Percentiles rank a stretch among this genome's conserved stretches.
Evolutionary conservation across 805 yeast species (phyloP).

Genomic region (Cyberlindnera petersonii): DNA sequence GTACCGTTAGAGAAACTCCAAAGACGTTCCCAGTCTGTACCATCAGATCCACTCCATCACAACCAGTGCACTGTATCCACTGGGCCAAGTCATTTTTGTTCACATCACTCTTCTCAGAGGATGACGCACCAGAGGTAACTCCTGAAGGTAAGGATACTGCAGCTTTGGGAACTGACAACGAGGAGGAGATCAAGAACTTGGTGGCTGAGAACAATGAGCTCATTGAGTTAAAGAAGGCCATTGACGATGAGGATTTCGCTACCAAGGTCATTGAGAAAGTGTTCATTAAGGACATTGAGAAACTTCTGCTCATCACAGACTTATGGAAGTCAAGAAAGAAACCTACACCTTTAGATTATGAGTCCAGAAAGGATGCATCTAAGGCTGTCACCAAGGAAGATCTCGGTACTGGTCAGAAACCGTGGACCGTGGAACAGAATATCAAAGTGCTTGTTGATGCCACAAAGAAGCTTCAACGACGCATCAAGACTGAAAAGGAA

Average conservation of each 20-base stretch:
- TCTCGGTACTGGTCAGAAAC: constrained; percentile 33
- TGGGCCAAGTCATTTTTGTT: constrained; percentile 96
- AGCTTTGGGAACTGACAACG: constrained; percentile 58
- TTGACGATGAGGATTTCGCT: constrained; percentile 32
- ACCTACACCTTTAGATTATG: constrained; percentile 59
- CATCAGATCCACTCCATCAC: constrained; percentile 93
- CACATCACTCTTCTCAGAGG: constrained; percentile 68
- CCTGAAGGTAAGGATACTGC: constrained; percentile 33
- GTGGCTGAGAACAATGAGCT: constrained; percentile 67
- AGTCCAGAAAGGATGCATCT: constrained; percentile 17
- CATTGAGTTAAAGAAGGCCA: constrained; percentile 41
- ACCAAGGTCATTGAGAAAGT: constrained; percentile 52
- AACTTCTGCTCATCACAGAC: constrained; percentile 64
- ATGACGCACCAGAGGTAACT: constrained; percentile 29
- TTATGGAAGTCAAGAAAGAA: constrained; percentile 71
- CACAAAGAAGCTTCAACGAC: constrained; percentile 43
- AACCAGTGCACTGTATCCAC: constrained; percentile 92
- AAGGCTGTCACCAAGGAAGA: constrained; percentile 18
- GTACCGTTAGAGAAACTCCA: constrained; percentile 82
- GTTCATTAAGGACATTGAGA: constrained; percentile 72
- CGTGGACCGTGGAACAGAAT: constrained; percentile 65
- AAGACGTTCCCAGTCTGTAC: constrained; percentile 95
- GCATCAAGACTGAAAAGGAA: constrained; percentile 37
- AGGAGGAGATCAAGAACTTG: constrained; percentile 60
- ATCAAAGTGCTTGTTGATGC: constrained; percentile 53